Evolutionary conservation across 2,329 filamentous ascomycete genomes (phyloP).

Genomic region (Diaporthe velutina): DNA sequence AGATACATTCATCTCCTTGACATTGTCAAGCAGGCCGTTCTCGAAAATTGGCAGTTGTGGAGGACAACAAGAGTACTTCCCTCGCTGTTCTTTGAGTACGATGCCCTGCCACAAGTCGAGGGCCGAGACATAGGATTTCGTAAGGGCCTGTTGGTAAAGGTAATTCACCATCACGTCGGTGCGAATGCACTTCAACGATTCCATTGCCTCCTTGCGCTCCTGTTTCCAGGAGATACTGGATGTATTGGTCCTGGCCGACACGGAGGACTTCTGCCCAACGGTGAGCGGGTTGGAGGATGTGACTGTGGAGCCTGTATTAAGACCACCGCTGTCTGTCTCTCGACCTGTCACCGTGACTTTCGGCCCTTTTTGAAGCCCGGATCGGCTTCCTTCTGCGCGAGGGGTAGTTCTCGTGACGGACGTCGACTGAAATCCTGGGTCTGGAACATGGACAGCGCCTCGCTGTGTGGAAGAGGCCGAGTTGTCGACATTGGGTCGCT

Average conservation of each 20-base stretch:
- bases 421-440: background rate
- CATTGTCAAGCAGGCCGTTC: slow-evolving; percentile 51
- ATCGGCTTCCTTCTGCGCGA: background rate
- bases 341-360: background rate
- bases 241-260: background rate
- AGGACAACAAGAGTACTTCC: slow-evolving; percentile 55
- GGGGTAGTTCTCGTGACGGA: background rate
- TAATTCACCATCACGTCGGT: slow-evolving; percentile 74
- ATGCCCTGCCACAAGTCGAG: slow-evolving; percentile 54
- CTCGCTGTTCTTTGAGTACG: slow-evolving; percentile 54
- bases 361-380: background rate
- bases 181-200: slow-evolving; percentile 43
- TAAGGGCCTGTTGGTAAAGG: slow-evolving; percentile 72
- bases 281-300: background rate
- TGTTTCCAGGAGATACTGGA: background rate
- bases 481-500: background rate
- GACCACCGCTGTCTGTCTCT: background rate
- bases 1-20: slow-evolving; percentile 57
- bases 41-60: slow-evolving; percentile 52
- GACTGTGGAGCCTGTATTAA: background rate
- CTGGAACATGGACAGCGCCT: background rate
- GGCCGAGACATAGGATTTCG: slow-evolving; percentile 57
- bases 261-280: background rate
- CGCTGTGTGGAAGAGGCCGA: background rate
- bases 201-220: slow-evolving; percentile 4